Evolutionary conservation across 192 early-diverging fungal species (phyloP), one percentile per base, ranked within the genome.

Genomic region (Radiomyces spectabilis): DNA sequence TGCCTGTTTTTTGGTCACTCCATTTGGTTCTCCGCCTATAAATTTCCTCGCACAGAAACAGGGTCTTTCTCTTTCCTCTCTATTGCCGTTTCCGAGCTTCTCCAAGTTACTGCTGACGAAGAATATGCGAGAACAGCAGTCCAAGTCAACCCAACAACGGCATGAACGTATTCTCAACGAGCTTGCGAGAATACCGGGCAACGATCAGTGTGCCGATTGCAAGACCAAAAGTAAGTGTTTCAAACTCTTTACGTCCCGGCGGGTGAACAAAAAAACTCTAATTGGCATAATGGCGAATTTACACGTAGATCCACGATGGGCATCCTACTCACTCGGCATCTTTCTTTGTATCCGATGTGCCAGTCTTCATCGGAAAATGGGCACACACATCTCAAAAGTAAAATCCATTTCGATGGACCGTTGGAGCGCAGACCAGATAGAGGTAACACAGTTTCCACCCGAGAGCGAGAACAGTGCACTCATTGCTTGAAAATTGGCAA

Each of bases 261-360:
- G 41, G 38, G 19, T n/a, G 19, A 27, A 4, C 18, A 37, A 2
- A 32, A 33, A 33, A 30, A 32, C 26, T 34, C 1, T 12, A 9
- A 18, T 4, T 30, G 3, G 21, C 8, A 65, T 41, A 50, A 9
- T 29, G 8, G 7, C n/a, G 6, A 27, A 7, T 43, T 19, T 25
- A 15, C 2, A 3, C 53, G 5, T 80, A 91, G 88, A 81, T n/a
- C 85, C 89, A 16, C 85, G 85, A 40, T 92, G 88, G 88, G 82
- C 88, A 27, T 93, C 90, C 2, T 88, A 86, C 84, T 93, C 92
- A 63, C 63, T 97, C 33, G 93, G 94, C 4, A 74, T 93, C 34
- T 95, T 98, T 58, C 63, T 98, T 32, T 98, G 95, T 73, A 95
- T 97, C 25, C 78, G 92, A 4, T 98, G 95, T 69, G 85, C 75